Base-by-base conservation (phyloP, 1,284 basidiomycete species). In the Ustilago shanxiensis region DNA sequence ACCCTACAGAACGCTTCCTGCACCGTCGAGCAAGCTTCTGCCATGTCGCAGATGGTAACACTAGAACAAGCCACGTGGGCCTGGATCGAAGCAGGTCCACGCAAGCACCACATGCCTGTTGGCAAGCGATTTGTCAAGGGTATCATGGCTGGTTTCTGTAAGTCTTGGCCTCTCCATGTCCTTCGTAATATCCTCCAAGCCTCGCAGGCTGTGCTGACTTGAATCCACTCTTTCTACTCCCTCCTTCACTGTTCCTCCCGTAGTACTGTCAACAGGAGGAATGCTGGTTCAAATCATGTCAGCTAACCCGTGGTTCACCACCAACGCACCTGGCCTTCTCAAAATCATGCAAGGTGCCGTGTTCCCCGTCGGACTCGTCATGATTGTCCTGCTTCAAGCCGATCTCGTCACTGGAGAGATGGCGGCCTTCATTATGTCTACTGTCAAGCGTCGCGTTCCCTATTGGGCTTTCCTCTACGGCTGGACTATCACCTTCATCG, bases 401-500 rank as follows among this genome's bases (percentile, higher is more conserved):
- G 80, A 82, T 35, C 72, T 82, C 3, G 76, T 82, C 44, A 82
- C 80, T 1, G 71, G 72, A 29, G 62, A 76, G 56, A 80, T 80
- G 79, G 80, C 80, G 4, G 64, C 79, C 72, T 79, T 82, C 56
- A 79, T 81, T 64, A 72, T 79, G 64, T 35, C 79, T 13, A 82
- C 79, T 5, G 26, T 79, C 24, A 82, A 82, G 50, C 67, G 79
- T 33, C 70, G 71, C 9, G 80, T 82, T 0, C 80, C 80, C 14
- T 53, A 52, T 47, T 82, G 80, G 79, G 80, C 72, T 2, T 82
- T 76, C 63, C 56, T 80, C n/a, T 68, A 77, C 44, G 80, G 85
- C 56, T 87, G 86, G 86, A 28, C 83, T 24, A 82, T 87, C 92
- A 92, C 92, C 10, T 89, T 89, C 20, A 90, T 92, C 68, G 92